Conservation (phyloP, 257 asterid genomes). For the Rhazya stricta region DNA sequence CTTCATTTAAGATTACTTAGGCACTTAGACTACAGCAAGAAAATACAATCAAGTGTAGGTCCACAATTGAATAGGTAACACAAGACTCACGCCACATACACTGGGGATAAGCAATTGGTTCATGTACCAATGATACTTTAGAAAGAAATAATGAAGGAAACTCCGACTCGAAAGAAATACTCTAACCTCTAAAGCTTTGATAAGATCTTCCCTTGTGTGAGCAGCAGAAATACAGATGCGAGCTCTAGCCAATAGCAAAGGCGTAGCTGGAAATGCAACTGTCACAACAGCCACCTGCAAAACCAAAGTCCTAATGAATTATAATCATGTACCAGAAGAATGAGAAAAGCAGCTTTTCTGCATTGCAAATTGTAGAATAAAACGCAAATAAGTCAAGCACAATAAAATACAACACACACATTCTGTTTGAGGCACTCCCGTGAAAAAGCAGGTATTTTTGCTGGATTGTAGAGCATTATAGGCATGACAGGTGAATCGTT, state of each 20-base stretch:
- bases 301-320: background rate
- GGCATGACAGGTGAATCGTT: conserved; percentile 99
- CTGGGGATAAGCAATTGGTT: background rate
- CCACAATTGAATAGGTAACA: no score
- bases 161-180: conserved; percentile 6
- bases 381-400: conserved; percentile 1
- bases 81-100: no score
- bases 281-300: conserved; percentile 88
- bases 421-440: conserved; percentile 88
- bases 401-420: conserved; percentile 33
- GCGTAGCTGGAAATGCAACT: conserved; percentile 97
- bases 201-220: conserved; percentile 89
- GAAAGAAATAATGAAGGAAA: background rate
- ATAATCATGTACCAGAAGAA: background rate
- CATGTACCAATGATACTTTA: conserved; percentile 31
- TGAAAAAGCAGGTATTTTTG: conserved; percentile 95
- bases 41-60: background rate
- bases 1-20: background rate
- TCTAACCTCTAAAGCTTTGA: conserved; percentile 78
- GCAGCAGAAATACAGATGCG: conserved; percentile 95
- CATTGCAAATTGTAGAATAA: conserved; percentile 6
- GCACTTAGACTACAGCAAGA: background rate
- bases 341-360: background rate
- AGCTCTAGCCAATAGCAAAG: conserved; percentile 91
- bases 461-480: conserved; percentile 92